A percentile compares a stretch with the other conserved stretches of the same genome.
Evolutionary conservation across 2,329 filamentous ascomycete genomes (phyloP).

Genomic region (Hypoxylon sp.): DNA sequence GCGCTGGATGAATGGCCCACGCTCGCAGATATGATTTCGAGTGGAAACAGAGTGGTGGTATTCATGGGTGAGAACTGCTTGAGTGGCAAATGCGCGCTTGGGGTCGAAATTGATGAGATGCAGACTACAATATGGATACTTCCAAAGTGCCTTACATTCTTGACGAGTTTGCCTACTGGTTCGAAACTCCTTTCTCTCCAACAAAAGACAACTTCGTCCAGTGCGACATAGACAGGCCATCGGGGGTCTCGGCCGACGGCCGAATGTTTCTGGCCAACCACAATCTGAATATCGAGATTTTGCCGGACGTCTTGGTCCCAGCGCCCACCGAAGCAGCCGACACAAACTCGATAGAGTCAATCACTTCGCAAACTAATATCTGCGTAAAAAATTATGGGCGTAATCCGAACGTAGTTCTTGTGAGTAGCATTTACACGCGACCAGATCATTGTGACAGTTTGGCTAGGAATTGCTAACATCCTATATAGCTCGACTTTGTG

Average conservation of each 20-base stretch:
- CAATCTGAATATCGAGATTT: slow-evolving; percentile 55
- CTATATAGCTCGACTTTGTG: slow-evolving; percentile 61
- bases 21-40: slow-evolving; percentile 74
- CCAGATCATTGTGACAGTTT: neutral
- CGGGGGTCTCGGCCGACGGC: slow-evolving; percentile 56
- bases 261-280: slow-evolving; percentile 65
- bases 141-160: slow-evolving; percentile 73
- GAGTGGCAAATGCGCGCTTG: neutral
- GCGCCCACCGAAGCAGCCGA: slow-evolving; percentile 54
- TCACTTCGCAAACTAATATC: slow-evolving; percentile 59
- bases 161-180: slow-evolving; percentile 75
- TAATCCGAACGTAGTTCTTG: slow-evolving; percentile 58
- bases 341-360: slow-evolving; percentile 65
- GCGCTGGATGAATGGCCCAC: slow-evolving; percentile 76
- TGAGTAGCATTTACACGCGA: slow-evolving; percentile 47
- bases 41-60: slow-evolving; percentile 75
- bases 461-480: slow-evolving; percentile 21
- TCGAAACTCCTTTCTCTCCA: slow-evolving; percentile 81
- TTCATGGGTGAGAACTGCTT: slow-evolving; percentile 73
- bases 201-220: slow-evolving; percentile 71
- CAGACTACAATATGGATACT: slow-evolving; percentile 73
- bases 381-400: slow-evolving; percentile 54
- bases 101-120: slow-evolving; percentile 36
- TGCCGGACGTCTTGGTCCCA: slow-evolving; percentile 57
- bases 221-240: slow-evolving; percentile 76